Base-by-base conservation (phyloP, 805 yeast genomes). In the Jamesozyma spencerorum region DNA sequence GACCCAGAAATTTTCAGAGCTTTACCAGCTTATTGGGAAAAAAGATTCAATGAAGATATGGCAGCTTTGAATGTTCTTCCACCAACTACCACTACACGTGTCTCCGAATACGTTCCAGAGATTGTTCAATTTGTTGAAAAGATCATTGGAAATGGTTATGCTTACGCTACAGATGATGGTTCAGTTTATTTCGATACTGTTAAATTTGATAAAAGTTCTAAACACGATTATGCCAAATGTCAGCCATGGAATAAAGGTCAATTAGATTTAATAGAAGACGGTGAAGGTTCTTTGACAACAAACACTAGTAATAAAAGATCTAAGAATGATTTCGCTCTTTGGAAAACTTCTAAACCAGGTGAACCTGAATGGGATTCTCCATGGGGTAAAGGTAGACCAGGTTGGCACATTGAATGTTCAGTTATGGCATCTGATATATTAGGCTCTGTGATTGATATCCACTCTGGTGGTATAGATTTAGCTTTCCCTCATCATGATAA, bases 401-500 rank as follows among this genome's bases (percentile, higher is more conserved):
- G 98, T 3, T 92, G 98, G 98, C 98, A 92, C 62, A 92, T 92
- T 61, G 98, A 92, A 66, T 92, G 98, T 72, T 87, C 97, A 7
- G 98, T 92, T 17, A 92, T 92, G 98, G 97, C 97, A 1, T 74
- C 87, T 39, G 94, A 87, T 50, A 73, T 88, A 36, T 72, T 84
- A 30, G 97, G 97, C 4, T 64, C 74, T 17, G 71, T 72, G 44
- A 83, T 92, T 73, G 98, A 92, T 63, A 85, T 92, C 50, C 98
- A 92, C 60, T 80, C 95, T 14, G 98, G 98, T 43, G 98, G 98
- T 49, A 78, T 92, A 40, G 98, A 92, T 66, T 73, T 92, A 55
- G 96, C 97, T 17, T 92, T 92, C 69, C 99, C 99, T 2, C 99
- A 92, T 62, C 99, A 92, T 65, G 99, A 92, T 63, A 92, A 92